Evolutionary conservation across 805 yeast species (phyloP).

Genomic region (Peterozyma xylosa): DNA sequence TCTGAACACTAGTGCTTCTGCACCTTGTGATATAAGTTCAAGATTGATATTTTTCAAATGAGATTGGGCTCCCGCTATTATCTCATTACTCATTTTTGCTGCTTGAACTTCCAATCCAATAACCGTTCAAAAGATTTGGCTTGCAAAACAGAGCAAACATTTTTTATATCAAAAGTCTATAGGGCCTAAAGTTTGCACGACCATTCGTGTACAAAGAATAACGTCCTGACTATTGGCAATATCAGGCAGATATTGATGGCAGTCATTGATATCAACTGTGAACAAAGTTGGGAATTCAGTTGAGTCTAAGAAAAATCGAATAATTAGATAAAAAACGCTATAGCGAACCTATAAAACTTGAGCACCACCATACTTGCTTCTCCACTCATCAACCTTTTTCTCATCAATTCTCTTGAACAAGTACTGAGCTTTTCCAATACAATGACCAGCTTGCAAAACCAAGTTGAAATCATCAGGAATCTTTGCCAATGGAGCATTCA

Average conservation of each 20-base stretch:
- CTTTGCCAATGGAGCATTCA: conserved; percentile 73
- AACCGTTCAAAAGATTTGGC: no score
- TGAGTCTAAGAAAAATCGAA: no score
- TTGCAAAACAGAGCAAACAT: no score
- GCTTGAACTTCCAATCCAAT: neutral
- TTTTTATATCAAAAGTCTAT: no score
- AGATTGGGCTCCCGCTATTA: conserved; percentile 33
- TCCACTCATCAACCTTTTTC: conserved; percentile 81
- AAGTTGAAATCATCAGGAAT: conserved; percentile 73
- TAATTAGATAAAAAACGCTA: no score
- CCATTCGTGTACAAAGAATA: no score
- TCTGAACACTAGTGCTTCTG: conserved; percentile 76
- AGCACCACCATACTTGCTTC: conserved; percentile 78
- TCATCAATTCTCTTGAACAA: conserved; percentile 90
- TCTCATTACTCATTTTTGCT: conserved; percentile 43
- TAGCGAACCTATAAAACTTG: conserved; percentile 22
- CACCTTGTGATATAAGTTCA: conserved; percentile 71
- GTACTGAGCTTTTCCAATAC: conserved; percentile 86
- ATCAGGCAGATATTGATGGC: no score
- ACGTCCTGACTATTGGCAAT: no score
- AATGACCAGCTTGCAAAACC: conserved; percentile 71
- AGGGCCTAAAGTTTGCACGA: no score
- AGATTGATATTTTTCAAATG: conserved; percentile 44
- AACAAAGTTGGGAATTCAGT: no score
- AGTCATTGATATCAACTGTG: no score